Evolutionary conservation across 192 early-diverging fungal species (phyloP), one percentile per base, ranked within the genome.

Genomic region (Coemansia reversa): DNA sequence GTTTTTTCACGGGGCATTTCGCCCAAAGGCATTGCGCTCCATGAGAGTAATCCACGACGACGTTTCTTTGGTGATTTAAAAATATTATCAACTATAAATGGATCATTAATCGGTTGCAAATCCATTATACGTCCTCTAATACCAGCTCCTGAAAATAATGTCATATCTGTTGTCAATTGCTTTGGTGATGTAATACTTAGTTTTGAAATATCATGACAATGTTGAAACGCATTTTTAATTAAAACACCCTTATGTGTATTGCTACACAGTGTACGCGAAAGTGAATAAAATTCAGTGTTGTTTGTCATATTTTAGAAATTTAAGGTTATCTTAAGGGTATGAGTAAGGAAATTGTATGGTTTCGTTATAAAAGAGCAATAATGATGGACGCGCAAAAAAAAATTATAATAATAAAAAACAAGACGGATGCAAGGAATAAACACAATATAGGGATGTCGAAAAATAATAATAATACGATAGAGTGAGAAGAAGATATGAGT

Each of bases 51-150:
- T 5, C 77, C 77, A 12, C 77, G 67, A 24, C 77, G 72, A 1
- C 68, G 63, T 58, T 70, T 79, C 16, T 70, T 74, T 33, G 71
- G 72, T 29, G 77, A 74, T 58, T 79, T 79, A 68, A 79, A 79
- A n/a, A 79, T 79, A 24, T 79, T 79, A 58, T 79, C 77, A 2
- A 71, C 39, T 11, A 79, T 42, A 63, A 79, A 79, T 22, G 77
- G 77, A 50, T 79, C 77, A 55, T 79, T 79, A 0, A 60, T 49
- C 1, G 77, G 77, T 59, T 79, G 77, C 35, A 79, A 48, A 14
- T 67, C 77, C 28, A 67, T 62, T 30, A 66, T 54, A 16, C 76
- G 71, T 19, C 63, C 63, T 4, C 67, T 33, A 11, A 74, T n/a
- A n/a, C 71, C 63, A 4, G 59, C 54, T 0, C 55, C 66, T 2